phyloP scores from a whole-genome alignment of 2,329 filamentous ascomycete genomes.

The Sordariomycetes sp. region DNA sequence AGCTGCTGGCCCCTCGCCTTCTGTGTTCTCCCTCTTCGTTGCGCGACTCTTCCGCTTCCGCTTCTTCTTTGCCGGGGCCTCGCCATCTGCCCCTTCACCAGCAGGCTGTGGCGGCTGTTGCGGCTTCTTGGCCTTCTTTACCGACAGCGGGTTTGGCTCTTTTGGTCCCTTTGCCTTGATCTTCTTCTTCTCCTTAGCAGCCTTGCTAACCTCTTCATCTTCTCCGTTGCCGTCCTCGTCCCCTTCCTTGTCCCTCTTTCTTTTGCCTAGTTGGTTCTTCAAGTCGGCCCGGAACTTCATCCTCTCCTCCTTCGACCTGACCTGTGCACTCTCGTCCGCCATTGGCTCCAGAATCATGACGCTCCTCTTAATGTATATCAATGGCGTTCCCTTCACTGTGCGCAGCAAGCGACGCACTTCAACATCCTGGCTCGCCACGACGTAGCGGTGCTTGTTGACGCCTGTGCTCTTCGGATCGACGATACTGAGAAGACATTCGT shows the following conservation, averaged over 20 bases:
- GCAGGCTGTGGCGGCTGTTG: slow-evolving; percentile 8
- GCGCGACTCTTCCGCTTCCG: neutral
- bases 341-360: slow-evolving; percentile 69
- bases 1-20: neutral
- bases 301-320: slow-evolving; percentile 60
- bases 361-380: slow-evolving; percentile 70
- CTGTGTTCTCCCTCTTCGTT: slow-evolving; percentile 23
- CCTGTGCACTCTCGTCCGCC: slow-evolving; percentile 54
- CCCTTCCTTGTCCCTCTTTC: slow-evolving; percentile 38
- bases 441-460: slow-evolving; percentile 70
- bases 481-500: slow-evolving; percentile 64
- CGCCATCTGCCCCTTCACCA: slow-evolving; percentile 12
- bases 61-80: slow-evolving; percentile 11
- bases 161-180: slow-evolving; percentile 53
- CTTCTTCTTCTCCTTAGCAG: slow-evolving; percentile 37
- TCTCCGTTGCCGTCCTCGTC: slow-evolving; percentile 24
- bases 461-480: slow-evolving; percentile 67
- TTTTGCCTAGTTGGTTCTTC: slow-evolving; percentile 39
- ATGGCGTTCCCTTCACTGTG: slow-evolving; percentile 59
- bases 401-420: slow-evolving; percentile 56
- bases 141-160: slow-evolving; percentile 60
- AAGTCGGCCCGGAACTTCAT: slow-evolving; percentile 66
- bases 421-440: slow-evolving; percentile 65
- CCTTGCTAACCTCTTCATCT: slow-evolving; percentile 25
- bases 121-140: slow-evolving; percentile 59